Percentiles rank a stretch among this genome's conserved stretches.
phyloP scores from a whole-genome alignment of 2,329 filamentous ascomycete genomes.

The Diaporthe velutina region DNA sequence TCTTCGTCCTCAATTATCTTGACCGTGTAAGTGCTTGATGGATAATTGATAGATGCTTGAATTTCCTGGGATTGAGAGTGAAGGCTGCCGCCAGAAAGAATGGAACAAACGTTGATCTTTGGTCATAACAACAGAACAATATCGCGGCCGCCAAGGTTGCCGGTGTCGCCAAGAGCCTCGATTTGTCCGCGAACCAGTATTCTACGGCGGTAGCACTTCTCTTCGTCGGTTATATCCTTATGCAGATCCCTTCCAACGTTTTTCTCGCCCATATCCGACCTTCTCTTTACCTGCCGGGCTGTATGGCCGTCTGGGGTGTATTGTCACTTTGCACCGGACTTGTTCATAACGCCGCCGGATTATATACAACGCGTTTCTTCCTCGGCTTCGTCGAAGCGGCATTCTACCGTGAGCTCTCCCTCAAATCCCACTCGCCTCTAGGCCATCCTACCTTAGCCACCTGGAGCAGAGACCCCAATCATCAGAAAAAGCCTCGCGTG shows the following conservation, averaged over 20 bases:
- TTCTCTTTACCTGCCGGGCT: not conserved
- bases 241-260: slow-evolving; percentile 42
- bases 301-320: slow-evolving; percentile 1
- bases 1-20: slow-evolving; percentile 38
- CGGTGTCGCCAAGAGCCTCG: slow-evolving; percentile 30
- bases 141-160: slow-evolving; percentile 41
- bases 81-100: not conserved
- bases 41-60: too few relatives aligned
- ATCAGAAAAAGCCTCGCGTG: not conserved
- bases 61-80: not conserved
- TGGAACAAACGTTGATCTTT: not conserved
- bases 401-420: slow-evolving; percentile 17
- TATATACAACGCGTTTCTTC: not conserved
- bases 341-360: not conserved
- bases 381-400: slow-evolving; percentile 30
- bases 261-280: slow-evolving; percentile 34
- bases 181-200: slow-evolving; percentile 21
- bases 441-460: not conserved
- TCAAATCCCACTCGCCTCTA: too few relatives aligned
- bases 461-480: not conserved
- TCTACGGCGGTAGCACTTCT: slow-evolving; percentile 36
- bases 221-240: slow-evolving; percentile 18
- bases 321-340: not conserved
- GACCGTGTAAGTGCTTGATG: slow-evolving; percentile 34
- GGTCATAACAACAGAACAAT: slow-evolving; percentile 37